A percentile compares a stretch with the other conserved stretches of the same genome.
These are phyloP conservation scores for Calocybe gambosa DNA, from an alignment of 1,284 basidiomycete species.

Conservation along the genomic window DNA sequence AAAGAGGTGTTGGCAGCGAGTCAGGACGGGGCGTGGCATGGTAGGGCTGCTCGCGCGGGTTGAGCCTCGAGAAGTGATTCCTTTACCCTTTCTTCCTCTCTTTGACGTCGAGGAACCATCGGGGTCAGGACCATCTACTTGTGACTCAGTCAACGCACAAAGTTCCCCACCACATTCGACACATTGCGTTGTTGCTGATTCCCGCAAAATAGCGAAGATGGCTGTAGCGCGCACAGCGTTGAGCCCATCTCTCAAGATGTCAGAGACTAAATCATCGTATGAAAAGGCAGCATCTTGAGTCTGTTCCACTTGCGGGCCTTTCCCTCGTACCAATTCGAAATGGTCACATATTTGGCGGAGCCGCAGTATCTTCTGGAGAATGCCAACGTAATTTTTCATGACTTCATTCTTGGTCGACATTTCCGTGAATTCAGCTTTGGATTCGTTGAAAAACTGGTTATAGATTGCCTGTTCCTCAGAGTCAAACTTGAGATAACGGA, in stretches of 20 bases:
- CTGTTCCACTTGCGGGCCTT: slow-evolving; percentile 42
- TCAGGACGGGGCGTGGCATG: slow-evolving; percentile 61
- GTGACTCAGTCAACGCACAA: slow-evolving; percentile 43
- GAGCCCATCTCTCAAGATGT: slow-evolving; percentile 80
- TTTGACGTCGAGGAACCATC: slow-evolving; percentile 50
- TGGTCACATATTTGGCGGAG: slow-evolving; percentile 98
- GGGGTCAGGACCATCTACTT: slow-evolving; percentile 42
- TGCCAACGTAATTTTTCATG: slow-evolving; percentile 97
- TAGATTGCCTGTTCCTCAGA: slow-evolving; percentile 83
- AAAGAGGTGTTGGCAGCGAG: slow-evolving; percentile 91
- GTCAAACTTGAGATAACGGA: slow-evolving; percentile 82
- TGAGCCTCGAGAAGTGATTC: slow-evolving; percentile 49
- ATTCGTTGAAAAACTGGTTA: slow-evolving; percentile 81
- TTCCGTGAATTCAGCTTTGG: slow-evolving; percentile 86
- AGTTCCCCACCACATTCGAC: slow-evolving; percentile 83
- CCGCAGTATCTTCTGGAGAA: slow-evolving; percentile 91
- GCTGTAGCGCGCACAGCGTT: slow-evolving; percentile 68
- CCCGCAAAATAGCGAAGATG: slow-evolving; percentile 77
- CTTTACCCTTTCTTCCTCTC: slow-evolving; percentile 58
- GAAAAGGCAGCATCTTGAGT: slow-evolving; percentile 34
- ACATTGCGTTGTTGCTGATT: slow-evolving; percentile 84
- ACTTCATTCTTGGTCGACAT: slow-evolving; percentile 84
- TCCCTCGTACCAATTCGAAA: slow-evolving; percentile 84
- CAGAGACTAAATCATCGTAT: slow-evolving; percentile 72
- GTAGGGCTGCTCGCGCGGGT: slow-evolving; percentile 68